phyloP scores from a whole-genome alignment of 352 stramenopile species.

The Aphanomyces cochlioides region DNA sequence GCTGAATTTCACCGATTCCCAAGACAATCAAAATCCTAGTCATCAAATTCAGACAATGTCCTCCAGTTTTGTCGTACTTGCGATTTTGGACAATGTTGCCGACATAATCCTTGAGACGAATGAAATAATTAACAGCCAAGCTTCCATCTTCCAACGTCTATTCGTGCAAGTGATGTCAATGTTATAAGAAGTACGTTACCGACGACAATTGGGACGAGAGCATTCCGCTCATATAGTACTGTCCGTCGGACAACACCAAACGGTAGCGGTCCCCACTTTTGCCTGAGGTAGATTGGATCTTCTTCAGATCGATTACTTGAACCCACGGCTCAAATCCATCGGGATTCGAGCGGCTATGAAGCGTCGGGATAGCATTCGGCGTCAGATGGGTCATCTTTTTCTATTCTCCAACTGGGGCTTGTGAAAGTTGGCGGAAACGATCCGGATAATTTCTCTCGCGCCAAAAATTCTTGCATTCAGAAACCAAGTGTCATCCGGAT shows the following conservation, averaged over 20 bases:
- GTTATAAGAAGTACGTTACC: constrained; percentile 34
- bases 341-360: constrained; percentile 79
- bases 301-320: constrained; percentile 85
- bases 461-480: background rate
- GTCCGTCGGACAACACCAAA: constrained; percentile 78
- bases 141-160: constrained; percentile 73
- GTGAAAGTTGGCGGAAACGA: background rate
- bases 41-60: constrained; percentile 1
- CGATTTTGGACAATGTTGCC: constrained; percentile 80
- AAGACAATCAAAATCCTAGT: constrained; percentile 80
- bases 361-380: constrained; percentile 75
- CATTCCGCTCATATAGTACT: constrained; percentile 83
- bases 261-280: constrained; percentile 72
- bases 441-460: constrained; percentile 18
- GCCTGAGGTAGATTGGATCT: constrained; percentile 78
- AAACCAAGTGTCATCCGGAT: constrained; percentile 1
- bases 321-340: constrained; percentile 85
- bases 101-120: constrained; percentile 81
- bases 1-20: constrained; percentile 71
- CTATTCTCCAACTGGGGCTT: background rate
- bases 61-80: constrained; percentile 32
- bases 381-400: constrained; percentile 76
- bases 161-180: background rate
- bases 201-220: constrained; percentile 73
- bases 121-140: constrained; percentile 78